These are phyloP conservation scores for barley (Hordeum vulgare) DNA, from an alignment of 176 grass and related monocot species.

Conservation along the genomic window DNA sequence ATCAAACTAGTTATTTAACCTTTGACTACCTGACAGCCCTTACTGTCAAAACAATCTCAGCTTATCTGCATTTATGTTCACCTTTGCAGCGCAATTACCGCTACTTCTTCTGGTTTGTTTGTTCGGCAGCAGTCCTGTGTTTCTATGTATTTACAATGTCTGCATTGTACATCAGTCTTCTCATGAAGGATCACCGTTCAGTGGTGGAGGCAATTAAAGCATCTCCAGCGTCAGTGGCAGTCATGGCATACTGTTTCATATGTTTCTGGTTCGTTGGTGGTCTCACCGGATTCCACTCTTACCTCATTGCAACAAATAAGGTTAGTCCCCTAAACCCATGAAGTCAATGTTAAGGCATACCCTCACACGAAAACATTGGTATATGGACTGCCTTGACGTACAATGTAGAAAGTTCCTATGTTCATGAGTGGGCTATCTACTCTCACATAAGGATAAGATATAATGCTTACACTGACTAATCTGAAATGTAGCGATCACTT, in stretches of 20 bases:
- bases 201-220: slow-evolving; percentile 55
- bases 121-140: slow-evolving; percentile 56
- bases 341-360: not conserved
- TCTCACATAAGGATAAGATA: not conserved
- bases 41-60: not conserved
- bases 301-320: slow-evolving; percentile 66
- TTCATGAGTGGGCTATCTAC: not conserved
- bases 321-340: slow-evolving; percentile 18
- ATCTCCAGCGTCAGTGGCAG: slow-evolving; percentile 56
- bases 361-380: not conserved
- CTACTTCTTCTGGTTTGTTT: slow-evolving; percentile 74
- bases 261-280: slow-evolving; percentile 71
- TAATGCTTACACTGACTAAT: not conserved
- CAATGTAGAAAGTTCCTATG: not conserved
- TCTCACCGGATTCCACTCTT: slow-evolving; percentile 75
- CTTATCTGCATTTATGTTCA: slow-evolving; percentile 1
- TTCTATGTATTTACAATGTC: slow-evolving; percentile 75
- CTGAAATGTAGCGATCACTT: not conserved
- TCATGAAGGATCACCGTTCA: slow-evolving; percentile 56
- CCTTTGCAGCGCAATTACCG: slow-evolving; percentile 62
- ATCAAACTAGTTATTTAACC: not conserved
- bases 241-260: slow-evolving; percentile 83
- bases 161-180: slow-evolving; percentile 59
- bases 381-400: not conserved
- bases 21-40: not conserved